A percentile compares a stretch with the other conserved stretches of the same genome.
phyloP scores from a whole-genome alignment of 2,329 filamentous ascomycete species.

The Cercospora berteroae region DNA sequence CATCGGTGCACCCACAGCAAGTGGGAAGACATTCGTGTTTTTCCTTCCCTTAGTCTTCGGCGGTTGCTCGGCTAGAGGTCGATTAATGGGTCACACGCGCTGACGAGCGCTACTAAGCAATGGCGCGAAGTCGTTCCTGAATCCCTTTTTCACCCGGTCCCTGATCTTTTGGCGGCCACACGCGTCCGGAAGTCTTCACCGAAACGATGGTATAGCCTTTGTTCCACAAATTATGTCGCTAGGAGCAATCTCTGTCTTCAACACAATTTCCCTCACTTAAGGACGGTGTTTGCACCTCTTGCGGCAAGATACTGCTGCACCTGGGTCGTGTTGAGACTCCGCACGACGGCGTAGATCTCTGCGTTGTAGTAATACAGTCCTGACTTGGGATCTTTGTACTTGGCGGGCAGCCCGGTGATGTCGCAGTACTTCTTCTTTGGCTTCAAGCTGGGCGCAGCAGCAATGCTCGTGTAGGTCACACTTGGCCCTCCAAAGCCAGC shows the following conservation, averaged over 20 bases:
- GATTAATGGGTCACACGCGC: slow-evolving; percentile 7
- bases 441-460: slow-evolving; percentile 82
- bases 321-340: slow-evolving; percentile 74
- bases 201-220: slow-evolving; percentile 9
- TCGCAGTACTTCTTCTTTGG: slow-evolving; percentile 89
- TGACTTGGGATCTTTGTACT: slow-evolving; percentile 93
- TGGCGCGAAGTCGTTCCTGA: slow-evolving; percentile 15
- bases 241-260: slow-evolving; percentile 8
- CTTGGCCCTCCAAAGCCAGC: slow-evolving; percentile 54
- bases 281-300: slow-evolving; percentile 84
- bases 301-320: slow-evolving; percentile 88
- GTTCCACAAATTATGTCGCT: slow-evolving; percentile 10
- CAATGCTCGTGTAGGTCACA: slow-evolving; percentile 90
- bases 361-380: slow-evolving; percentile 87
- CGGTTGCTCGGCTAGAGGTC: slow-evolving; percentile 5
- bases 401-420: slow-evolving; percentile 85
- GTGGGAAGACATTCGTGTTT: background rate
- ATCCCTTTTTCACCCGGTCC: slow-evolving; percentile 8
- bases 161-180: background rate
- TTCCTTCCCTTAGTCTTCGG: slow-evolving; percentile 6
- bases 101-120: slow-evolving; percentile 2
- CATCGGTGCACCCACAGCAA: slow-evolving; percentile 3
- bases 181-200: background rate
- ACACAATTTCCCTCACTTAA: slow-evolving; percentile 63
- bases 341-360: slow-evolving; percentile 84